Evolutionary conservation across 106 monocot genomes (phyloP), one percentile per base, ranked within the genome.

Genomic region (Acanthochlamys bracteata): DNA sequence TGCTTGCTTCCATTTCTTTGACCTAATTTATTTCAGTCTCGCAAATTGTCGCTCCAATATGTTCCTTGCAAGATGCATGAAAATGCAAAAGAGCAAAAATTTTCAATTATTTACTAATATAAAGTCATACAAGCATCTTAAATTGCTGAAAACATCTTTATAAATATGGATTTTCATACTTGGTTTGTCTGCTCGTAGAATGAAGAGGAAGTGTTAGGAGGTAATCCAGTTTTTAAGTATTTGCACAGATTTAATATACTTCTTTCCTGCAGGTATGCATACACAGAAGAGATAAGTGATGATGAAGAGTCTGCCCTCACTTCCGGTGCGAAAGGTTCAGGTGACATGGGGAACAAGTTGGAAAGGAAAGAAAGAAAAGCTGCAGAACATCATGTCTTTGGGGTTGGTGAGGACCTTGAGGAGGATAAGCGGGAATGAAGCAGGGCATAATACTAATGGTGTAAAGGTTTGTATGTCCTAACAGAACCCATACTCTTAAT

Each of bases 271-370:
- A 94, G 94, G 64, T 90, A 80, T 70, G 95, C 95, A 25, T 95
- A 90, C 58, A 82, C 82, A 24, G 95, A 90, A 57, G 95, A 90
- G 52, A 76, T 73, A 27, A 78, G 75, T 60, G 95, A 95, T 74
- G 90, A 90, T 60, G 95, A 95, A 56, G 95, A 95, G 78, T 86
- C 82, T 11, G 63, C 90, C 42, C 86, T 95, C 41, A 83, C 87
- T 20, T 71, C 77, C 7, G 78, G 65, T 41, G 51, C 67, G 25
- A 90, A 80, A 49, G 75, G 66, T 51, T 49, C 71, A 15, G 81
- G 83, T 45, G 90, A 95, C n/a, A 66, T 65, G 11, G 41, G 74
- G n/a, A 89, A 60, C 79, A 87, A 79, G 77, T 74, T 86, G 43
- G 90, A 86, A 73, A 90, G 75, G 55, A 91, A 93, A 55, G 88